Evolutionary conservation across 306 rosid species (phyloP), one percentile per base, ranked within the genome.

Genomic region (Mimosa bimucronata): DNA sequence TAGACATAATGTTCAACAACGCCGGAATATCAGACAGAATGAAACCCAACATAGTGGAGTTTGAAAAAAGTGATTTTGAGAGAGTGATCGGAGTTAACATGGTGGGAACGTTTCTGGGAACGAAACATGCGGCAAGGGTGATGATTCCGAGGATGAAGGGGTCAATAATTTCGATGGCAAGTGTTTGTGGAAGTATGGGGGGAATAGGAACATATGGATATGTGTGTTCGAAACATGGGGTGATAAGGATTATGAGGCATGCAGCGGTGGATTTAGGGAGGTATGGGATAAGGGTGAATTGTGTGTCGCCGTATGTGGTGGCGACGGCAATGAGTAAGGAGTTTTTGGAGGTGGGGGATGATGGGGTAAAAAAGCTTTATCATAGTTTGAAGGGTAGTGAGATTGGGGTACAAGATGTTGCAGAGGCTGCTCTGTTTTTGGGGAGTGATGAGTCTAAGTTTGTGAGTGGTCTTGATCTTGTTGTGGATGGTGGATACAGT

Each of bases 1-100:
- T 60, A 12, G 96, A 91, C 42, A 86, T 89, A 66, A 87, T 91
- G 93, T 62, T 77, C 46, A 91, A 87, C 77, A 89, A 89, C 13
- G 93, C 93, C 0, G 93, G 87, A 2, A 57, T 81, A 16, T 0
- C 0, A 0, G 89, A 48, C 0, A 30, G 0, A 2, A 40, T 16
- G n/a, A 72, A 81, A 21, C 60, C 69, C 29, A 64, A 16, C 83
- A 87, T 91, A 14, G 34, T 81, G 0, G 88, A 84, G 7, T 34
- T 21, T 13, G 67, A 71, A 11, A 72, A 48, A 31, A 76, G 73
- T 0, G 86, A 75, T 1, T 91, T 91, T n/a, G 87, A 91, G 66
- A 12, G 25, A 53, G 90, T 91, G 13, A 10, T 86, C 0, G 44
- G 60, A 1, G 81, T 88, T 2, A 91, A 87, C 60, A 81, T 0